Conservation (phyloP, 805 yeast species). For the Tanozyma kutaoensis region DNA sequence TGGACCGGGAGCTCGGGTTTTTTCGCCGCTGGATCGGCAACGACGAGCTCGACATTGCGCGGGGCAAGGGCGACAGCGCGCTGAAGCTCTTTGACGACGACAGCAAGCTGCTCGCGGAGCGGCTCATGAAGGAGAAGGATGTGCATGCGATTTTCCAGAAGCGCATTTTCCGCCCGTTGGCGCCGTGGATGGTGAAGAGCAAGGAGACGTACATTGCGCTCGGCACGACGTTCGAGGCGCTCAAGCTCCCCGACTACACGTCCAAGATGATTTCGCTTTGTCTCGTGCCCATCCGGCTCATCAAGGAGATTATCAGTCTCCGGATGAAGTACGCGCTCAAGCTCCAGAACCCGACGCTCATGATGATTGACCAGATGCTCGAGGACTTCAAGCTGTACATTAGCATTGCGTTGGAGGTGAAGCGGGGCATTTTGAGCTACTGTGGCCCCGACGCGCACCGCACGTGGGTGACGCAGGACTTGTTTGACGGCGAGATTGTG, state of each 20-base stretch:
- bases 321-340: slow-evolving; percentile 69
- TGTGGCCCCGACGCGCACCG: slow-evolving; percentile 37
- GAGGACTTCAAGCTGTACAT: slow-evolving; percentile 74
- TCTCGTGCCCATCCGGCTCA: slow-evolving; percentile 64
- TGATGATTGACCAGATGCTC: slow-evolving; percentile 92
- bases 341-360: slow-evolving; percentile 75
- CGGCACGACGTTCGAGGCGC: slow-evolving; percentile 44
- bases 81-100: slow-evolving; percentile 41
- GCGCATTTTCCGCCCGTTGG: slow-evolving; percentile 52
- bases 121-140: slow-evolving; percentile 68
- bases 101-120: slow-evolving; percentile 62
- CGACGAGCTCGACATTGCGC: slow-evolving; percentile 25
- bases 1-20: slow-evolving; percentile 45
- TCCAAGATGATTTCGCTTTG: slow-evolving; percentile 53
- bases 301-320: slow-evolving; percentile 64
- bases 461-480: slow-evolving; percentile 61
- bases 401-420: slow-evolving; percentile 59
- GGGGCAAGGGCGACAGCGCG: slow-evolving; percentile 1
- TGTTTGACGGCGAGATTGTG: slow-evolving; percentile 38
- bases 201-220: slow-evolving; percentile 56
- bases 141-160: slow-evolving; percentile 58
- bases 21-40: slow-evolving; percentile 77
- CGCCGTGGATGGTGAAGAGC: slow-evolving; percentile 76
- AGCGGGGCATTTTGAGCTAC: slow-evolving; percentile 51
- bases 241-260: slow-evolving; percentile 65